Evolutionary conservation across 495 filamentous ascomycete species (phyloP), one percentile per base, ranked within the genome.

Genomic region (Hamigera avellanea): DNA sequence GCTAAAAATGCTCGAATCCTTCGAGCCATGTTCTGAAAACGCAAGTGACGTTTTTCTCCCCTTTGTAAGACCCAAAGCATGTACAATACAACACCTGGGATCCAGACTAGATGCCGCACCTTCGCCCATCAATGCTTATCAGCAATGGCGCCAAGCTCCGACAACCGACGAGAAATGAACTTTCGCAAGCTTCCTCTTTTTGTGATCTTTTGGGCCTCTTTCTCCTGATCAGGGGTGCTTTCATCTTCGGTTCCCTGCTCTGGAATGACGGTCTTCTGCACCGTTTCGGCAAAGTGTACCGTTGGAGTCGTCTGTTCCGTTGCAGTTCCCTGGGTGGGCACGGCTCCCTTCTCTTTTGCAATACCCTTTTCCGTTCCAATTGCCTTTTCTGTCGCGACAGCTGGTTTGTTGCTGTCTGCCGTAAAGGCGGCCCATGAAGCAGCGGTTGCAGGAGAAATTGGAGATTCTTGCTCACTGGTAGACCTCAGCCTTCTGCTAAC

Each of bases 401-500:
- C 21, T 1, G 14, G 14, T 6, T 23, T 19, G 23, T 45, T 34
- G 27, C 25, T 35, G 8, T 19, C 31, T 35, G 32, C 35, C 28
- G 5, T 8, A 37, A 18, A 12, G 27, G 29, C 31, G 21, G 33
- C n/a, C 44, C 41, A 47, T 30, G 42, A 53, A 35, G 35, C 41
- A n/a, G 46, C 36, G 7, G 46, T 45, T 15, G 46, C 29, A 2
- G 50, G 38, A 8, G 58, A 57, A 6, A 52, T 14, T n/a, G 52
- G 48, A 21, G 33, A 35, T 30, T 54, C 64, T 8, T 45, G 43
- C 0, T 41, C 44, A 19, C 61, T 61, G 36, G 38, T 57, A 7
- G 45, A 48, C 35, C 61, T 64, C 36, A 56, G 26, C 18, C 48
- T 56, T 19, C 57, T 53, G 37, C 59, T 58, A 54, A 63, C 47